Evolutionary conservation across 192 early-diverging fungal species (phyloP).

Genomic region (Backusella morwellensis): DNA sequence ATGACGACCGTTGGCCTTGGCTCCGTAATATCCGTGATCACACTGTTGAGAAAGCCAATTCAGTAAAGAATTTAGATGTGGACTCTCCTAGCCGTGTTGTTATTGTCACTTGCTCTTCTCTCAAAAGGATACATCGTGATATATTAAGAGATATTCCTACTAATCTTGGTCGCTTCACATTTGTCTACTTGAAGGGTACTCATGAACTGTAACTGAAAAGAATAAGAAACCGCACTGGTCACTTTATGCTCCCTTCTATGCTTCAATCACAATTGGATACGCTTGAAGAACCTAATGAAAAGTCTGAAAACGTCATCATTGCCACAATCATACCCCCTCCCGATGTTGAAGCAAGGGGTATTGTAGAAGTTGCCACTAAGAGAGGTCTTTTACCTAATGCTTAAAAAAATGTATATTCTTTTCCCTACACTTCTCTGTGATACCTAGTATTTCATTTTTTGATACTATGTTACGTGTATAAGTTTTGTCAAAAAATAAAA

Average conservation of each 20-base stretch:
- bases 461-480: background rate
- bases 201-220: conserved; percentile 44
- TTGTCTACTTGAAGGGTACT: conserved; percentile 58
- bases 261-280: conserved; percentile 63
- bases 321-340: conserved; percentile 14
- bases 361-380: background rate
- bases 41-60: conserved; percentile 28
- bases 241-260: conserved; percentile 53
- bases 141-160: conserved; percentile 40
- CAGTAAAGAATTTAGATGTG: conserved; percentile 15
- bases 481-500: background rate
- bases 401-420: background rate
- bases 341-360: background rate
- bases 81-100: conserved; percentile 29
- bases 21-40: conserved; percentile 43
- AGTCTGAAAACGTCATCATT: conserved; percentile 29
- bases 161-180: conserved; percentile 34
- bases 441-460: background rate
- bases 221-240: conserved; percentile 41
- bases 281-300: conserved; percentile 48
- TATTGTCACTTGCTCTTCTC: conserved; percentile 62
- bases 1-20: conserved; percentile 70
- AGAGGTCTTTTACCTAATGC: background rate
- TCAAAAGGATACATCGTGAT: conserved; percentile 61
- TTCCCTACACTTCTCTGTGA: background rate